Evolutionary conservation across 1,284 basidiomycete species (phyloP).

Genomic region (Cryptococcus sp.): DNA sequence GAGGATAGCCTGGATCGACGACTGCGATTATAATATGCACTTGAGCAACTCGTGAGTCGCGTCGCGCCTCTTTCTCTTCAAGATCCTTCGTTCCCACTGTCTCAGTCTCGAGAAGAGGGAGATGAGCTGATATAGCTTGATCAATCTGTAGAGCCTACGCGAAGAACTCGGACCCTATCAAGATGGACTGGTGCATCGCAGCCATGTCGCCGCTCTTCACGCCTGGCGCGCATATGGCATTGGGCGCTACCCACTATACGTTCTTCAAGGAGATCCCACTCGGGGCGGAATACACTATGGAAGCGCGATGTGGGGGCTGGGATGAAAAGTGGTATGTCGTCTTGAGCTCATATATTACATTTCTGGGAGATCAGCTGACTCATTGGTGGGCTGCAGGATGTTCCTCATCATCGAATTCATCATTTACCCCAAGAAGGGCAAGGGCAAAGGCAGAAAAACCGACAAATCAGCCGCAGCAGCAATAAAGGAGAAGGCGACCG

Average conservation of each 20-base stretch:
- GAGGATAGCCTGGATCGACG: slow-evolving; percentile 46
- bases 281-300: slow-evolving; percentile 67
- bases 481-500: not conserved
- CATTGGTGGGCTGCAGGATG: slow-evolving; percentile 54
- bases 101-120: not conserved
- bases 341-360: not conserved
- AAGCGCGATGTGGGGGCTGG: slow-evolving; percentile 69
- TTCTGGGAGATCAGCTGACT: not conserved
- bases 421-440: slow-evolving; percentile 59
- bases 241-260: slow-evolving; percentile 72
- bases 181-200: slow-evolving; percentile 58
- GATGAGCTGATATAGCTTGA: not conserved
- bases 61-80: not conserved
- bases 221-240: slow-evolving; percentile 67
- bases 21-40: slow-evolving; percentile 54
- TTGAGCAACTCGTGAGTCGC: slow-evolving; percentile 47
- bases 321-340: slow-evolving; percentile 77
- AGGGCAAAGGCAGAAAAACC: slow-evolving; percentile 10
- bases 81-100: not conserved
- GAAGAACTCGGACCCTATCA: slow-evolving; percentile 59
- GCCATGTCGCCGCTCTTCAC: slow-evolving; percentile 66
- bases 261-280: slow-evolving; percentile 80
- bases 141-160: slow-evolving; percentile 35
- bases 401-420: slow-evolving; percentile 69
- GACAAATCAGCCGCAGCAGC: slow-evolving; percentile 12